phyloP scores from a whole-genome alignment of 2,329 filamentous ascomycete genomes.

The Phyllosticta citriasiana region DNA sequence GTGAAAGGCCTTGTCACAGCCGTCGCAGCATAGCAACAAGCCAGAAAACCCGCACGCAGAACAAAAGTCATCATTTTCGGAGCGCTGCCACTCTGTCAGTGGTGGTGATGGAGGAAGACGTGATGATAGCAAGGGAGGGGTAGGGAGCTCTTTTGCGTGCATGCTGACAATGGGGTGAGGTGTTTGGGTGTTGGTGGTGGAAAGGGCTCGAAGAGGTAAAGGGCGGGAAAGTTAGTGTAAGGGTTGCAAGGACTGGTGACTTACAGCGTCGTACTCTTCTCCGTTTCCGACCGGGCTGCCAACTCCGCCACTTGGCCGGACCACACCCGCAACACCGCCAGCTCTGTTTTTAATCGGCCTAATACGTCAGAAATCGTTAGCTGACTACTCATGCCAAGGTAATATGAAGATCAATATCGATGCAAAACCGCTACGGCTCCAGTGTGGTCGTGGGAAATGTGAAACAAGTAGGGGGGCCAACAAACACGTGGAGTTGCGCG shows the following conservation, averaged over 20 bases:
- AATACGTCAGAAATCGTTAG: conserved; percentile 16
- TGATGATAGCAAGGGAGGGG: conserved; percentile 4
- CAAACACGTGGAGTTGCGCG: conserved; percentile 7
- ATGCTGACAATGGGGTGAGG: conserved; percentile 23
- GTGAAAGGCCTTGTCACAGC: conserved; percentile 82
- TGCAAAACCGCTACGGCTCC: not conserved
- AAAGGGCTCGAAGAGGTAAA: conserved; percentile 18
- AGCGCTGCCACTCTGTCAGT: conserved; percentile 32
- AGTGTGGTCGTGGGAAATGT: conserved; percentile 2
- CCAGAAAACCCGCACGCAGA: conserved; percentile 75
- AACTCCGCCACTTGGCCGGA: conserved; percentile 54
- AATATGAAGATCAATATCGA: not conserved
- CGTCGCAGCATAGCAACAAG: conserved; percentile 85
- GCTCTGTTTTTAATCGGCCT: conserved; percentile 71
- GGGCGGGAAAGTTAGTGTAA: conserved; percentile 26
- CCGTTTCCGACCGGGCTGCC: conserved; percentile 49
- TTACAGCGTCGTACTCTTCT: conserved; percentile 48
- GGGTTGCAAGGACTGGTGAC: conserved; percentile 34
- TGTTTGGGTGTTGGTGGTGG: conserved; percentile 9
- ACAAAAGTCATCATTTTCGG: conserved; percentile 80
- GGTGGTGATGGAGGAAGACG: conserved; percentile 20
- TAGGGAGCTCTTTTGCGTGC: conserved; percentile 19
- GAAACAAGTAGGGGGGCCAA: conserved; percentile 10
- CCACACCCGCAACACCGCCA: conserved; percentile 58
- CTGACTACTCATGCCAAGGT: not conserved